phyloP scores from a whole-genome alignment of 305 asterid species.

The Fraxinus dipetala region DNA sequence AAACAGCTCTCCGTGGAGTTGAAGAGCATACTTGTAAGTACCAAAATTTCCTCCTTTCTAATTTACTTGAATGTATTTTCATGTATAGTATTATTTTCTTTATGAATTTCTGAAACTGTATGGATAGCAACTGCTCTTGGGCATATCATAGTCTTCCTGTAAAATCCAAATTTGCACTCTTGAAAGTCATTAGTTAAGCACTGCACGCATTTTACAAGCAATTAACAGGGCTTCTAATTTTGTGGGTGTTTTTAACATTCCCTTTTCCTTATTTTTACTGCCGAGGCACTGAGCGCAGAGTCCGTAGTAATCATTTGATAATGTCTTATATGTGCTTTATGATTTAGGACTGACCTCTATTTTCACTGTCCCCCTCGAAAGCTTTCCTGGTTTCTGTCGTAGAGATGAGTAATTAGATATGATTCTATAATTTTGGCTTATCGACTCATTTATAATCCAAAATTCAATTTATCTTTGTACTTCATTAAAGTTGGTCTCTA shows the following conservation, averaged over 20 bases:
- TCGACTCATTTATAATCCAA: background rate
- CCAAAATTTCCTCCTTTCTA: background rate
- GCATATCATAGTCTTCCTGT: background rate
- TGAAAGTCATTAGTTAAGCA: background rate
- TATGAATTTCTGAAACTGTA: background rate
- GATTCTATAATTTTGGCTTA: background rate
- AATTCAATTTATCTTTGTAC: background rate
- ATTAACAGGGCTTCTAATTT: background rate
- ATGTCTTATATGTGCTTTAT: background rate
- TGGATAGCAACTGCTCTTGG: background rate
- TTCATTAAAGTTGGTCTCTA: conserved; percentile 15
- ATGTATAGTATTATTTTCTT: background rate
- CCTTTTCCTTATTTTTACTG: background rate
- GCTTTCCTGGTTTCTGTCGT: background rate
- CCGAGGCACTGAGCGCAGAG: background rate
- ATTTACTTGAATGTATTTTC: background rate
- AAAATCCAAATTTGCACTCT: background rate
- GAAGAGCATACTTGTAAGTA: conserved; percentile 69
- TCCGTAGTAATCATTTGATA: background rate
- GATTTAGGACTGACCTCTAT: background rate
- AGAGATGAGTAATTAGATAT: background rate
- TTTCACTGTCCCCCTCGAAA: background rate
- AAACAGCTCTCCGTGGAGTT: conserved; percentile 60
- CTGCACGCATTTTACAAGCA: background rate
- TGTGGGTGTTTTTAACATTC: background rate